These are phyloP conservation scores for Solanum megistacrolobum DNA, from an alignment of 257 asterid genomes.

Conservation along the genomic window DNA sequence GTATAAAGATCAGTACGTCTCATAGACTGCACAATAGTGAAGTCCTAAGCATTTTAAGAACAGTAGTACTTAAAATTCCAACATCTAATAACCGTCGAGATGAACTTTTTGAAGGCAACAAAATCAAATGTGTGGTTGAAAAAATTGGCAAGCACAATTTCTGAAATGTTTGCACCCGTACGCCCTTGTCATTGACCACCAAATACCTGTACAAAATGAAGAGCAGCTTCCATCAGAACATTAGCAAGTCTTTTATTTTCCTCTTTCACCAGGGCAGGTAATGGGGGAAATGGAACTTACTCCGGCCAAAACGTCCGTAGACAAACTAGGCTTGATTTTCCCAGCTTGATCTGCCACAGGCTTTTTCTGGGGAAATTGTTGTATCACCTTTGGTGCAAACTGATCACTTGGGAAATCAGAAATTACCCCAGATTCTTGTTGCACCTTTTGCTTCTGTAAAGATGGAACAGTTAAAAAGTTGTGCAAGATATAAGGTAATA, in stretches of 20 bases:
- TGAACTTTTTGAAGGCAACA: not conserved
- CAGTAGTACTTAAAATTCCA: not conserved
- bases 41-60: not conserved
- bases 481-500: not conserved
- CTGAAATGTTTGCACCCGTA: not conserved
- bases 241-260: not conserved
- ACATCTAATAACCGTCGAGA: not conserved
- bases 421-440: constrained; percentile 13
- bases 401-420: constrained; percentile 1
- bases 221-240: not conserved
- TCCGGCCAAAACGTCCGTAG: constrained; percentile 56
- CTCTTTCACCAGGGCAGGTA: not conserved
- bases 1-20: not conserved
- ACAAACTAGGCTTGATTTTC: constrained; percentile 36
- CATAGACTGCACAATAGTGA: not conserved
- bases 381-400: constrained; percentile 39
- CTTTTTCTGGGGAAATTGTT: constrained; percentile 55
- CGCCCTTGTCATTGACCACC: constrained; percentile 24
- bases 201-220: constrained; percentile 34
- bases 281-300: constrained; percentile 27
- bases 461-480: not conserved
- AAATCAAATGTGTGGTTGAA: not conserved
- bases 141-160: not conserved
- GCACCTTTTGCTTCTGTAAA: constrained; percentile 64
- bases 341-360: constrained; percentile 33